A percentile compares a stretch with the other conserved stretches of the same genome.
Evolutionary conservation across 78 protist genomes (phyloP).

Genomic region (Chrysochromulina parva): DNA sequence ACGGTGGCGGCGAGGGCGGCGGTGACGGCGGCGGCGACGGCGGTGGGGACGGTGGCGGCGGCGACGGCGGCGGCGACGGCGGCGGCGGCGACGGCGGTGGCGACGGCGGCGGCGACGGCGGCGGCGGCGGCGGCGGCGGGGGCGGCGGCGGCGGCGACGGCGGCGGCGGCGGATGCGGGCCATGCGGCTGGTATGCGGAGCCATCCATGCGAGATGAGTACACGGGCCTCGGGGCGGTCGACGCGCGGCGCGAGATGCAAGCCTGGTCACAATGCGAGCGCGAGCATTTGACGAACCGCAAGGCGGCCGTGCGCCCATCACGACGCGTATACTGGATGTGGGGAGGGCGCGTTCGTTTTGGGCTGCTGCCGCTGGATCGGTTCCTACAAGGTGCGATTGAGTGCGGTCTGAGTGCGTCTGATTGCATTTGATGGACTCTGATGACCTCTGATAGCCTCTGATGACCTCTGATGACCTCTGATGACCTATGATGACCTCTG

Average conservation of each 20-base stretch:
- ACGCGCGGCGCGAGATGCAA: background rate
- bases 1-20: too few species aligned
- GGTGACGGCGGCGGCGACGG: too few species aligned
- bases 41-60: too few species aligned
- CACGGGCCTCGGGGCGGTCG: background rate
- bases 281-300: background rate
- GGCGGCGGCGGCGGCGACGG: background rate
- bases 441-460: too few species aligned
- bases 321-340: constrained; percentile 2
- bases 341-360: background rate
- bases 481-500: too few species aligned
- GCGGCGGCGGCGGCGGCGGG: background rate
- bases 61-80: too few species aligned
- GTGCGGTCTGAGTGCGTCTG: too few species aligned
- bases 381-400: background rate
- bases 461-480: too few species aligned
- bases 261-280: background rate
- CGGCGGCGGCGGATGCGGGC: background rate
- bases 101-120: too few species aligned
- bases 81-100: too few species aligned
- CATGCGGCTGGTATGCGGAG: background rate
- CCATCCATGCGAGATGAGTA: too few species aligned
- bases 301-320: background rate
- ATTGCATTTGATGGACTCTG: too few species aligned
- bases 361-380: background rate